Base-by-base conservation (phyloP, 768 basidiomycete genomes). In the Asterophora lycoperdoides region DNA sequence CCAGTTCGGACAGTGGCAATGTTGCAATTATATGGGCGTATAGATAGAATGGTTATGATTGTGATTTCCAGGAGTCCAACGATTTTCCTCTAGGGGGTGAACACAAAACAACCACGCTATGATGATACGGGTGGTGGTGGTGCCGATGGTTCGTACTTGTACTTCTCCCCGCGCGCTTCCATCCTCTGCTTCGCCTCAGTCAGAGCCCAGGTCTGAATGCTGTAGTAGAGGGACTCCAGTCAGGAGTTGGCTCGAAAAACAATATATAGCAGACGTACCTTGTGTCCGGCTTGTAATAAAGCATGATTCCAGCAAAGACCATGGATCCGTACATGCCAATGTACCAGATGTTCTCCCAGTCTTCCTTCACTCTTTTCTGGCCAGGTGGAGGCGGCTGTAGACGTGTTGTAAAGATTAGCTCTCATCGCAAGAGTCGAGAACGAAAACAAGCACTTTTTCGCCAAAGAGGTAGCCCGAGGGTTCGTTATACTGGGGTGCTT, bases 211-310 rank as follows among this genome's bases (percentile, higher is more conserved):
- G 85, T 81, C 69, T 92, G 87, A 69, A 96, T 88, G 64, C 93
- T 96, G 59, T 32, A 54, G 32, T 20, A 41, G 17, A 19, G 23
- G 23, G 23, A 23, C 23, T 23, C 23, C 23, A 37, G 28, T 49
- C 18, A 46, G 44, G 18, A 38, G 41, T 47, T 39, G 46, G 43
- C 8, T 23, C 10, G 40, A 28, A 10, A 15, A 28, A 32, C 10
- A 36, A 32, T 41, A 30, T 3, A 32, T 42, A 40, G 29, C 14
- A 38, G 29, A 54, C 86, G 52, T 56, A 93, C 93, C 87, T 92
- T 14, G 89, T 93, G 63, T 95, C 90, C 2, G 93, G 93, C 69
- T 94, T 94, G 74, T 93, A 94, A 68, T 91, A 90, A 19, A 92
- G 68, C 64, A 89, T 70, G 28, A 93, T 79, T 8, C 78, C 67